Evolutionary conservation across 805 yeast genomes (phyloP), one percentile per base, ranked within the genome.

Genomic region (Metschnikowia peoriensis): DNA sequence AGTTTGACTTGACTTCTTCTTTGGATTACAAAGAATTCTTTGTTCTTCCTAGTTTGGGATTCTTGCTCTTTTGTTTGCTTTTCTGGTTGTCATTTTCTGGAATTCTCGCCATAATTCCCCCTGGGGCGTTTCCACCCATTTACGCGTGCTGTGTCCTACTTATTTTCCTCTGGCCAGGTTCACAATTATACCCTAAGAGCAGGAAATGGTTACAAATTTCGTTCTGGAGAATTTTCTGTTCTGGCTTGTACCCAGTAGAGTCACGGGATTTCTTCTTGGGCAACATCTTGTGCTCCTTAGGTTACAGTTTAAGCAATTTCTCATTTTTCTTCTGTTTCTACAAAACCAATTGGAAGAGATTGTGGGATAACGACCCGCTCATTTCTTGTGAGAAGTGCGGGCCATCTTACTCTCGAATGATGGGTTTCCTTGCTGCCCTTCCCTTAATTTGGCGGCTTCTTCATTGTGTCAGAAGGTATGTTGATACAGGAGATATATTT

Each of bases 221-320:
- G 0, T 50, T 85, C 1, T 81, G 92, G 77, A 77, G 99, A 62
- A 71, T 94, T 46, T 34, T 86, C 0, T 74, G 88, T 9, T 86
- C 96, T 1, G 98, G 98, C 0, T 74, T 91, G 40, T 94, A 86
- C 62, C 97, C 98, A 0, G 97, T 94, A 49, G 98, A 93, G 70
- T 94, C 94, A 65, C 79, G 92, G 52, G 99, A 94, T 69, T 93
- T 94, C 75, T 90, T 89, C 66, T 57, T 93, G 44, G 99, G 98
- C 22, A 99, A 94, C 69, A 85, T 94, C 29, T 73, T 93, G 47
- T 88, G 96, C 68, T 88, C 96, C 29, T 75, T 94, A 62, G 88
- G 97, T 0, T 94, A 94, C 69, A 80, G 97, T 0, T 73, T 90
- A 73, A 88, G 97, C 6, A 93, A 92, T 59, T 70, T 89, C 43